These are phyloP conservation scores for Fusarium succisae DNA, from an alignment of 2,329 filamentous ascomycete genomes.

Conservation along the genomic window DNA sequence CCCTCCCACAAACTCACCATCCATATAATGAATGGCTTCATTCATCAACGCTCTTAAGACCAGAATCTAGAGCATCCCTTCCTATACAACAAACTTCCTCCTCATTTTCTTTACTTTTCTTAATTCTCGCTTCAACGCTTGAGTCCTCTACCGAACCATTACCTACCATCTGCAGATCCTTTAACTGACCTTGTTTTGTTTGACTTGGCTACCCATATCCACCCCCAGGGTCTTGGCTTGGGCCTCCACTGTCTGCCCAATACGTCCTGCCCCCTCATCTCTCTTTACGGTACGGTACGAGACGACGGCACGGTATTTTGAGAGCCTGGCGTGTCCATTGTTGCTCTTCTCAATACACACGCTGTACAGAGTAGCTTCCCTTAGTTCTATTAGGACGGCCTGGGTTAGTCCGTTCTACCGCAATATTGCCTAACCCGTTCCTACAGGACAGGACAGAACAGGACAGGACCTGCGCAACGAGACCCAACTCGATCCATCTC, in stretches of 20 bases:
- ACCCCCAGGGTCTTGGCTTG: constrained; percentile 40
- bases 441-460: background rate
- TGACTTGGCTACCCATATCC: constrained; percentile 6
- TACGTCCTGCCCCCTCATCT: constrained; percentile 37
- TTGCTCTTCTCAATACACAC: constrained; percentile 1
- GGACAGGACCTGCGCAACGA: constrained; percentile 11
- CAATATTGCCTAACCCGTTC: background rate
- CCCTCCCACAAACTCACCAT: background rate
- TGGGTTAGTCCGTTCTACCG: constrained; percentile 18
- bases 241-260: constrained; percentile 43
- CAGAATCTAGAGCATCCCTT: constrained; percentile 5
- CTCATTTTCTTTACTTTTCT: background rate
- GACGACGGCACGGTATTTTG: constrained; percentile 6
- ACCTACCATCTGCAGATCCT: background rate
- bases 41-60: constrained; percentile 6
- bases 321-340: constrained; percentile 11
- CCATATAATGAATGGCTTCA: constrained; percentile 5
- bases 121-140: constrained; percentile 6
- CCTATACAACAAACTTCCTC: background rate
- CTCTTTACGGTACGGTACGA: background rate
- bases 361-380: background rate
- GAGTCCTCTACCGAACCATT: constrained; percentile 7
- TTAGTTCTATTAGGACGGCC: constrained; percentile 10
- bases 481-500: constrained; percentile 36
- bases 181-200: background rate